phyloP scores from a whole-genome alignment of 257 asterid genomes.

The Eustoma russellianum region DNA sequence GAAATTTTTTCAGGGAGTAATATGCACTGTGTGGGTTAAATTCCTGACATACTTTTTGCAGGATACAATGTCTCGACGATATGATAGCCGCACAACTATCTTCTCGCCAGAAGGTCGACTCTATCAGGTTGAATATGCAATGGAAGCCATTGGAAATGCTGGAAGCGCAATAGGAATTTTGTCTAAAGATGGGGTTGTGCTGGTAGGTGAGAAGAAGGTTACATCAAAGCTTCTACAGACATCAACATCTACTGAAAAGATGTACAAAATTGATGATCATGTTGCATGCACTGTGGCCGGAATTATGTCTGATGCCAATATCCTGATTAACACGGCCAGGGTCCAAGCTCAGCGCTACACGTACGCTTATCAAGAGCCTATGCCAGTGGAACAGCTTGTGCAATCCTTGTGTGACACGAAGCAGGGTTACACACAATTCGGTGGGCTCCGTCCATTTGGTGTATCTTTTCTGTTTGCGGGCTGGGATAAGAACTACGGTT shows the following conservation, averaged over 20 bases:
- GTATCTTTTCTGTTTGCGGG: conserved; percentile 93
- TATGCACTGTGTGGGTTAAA: too few species aligned
- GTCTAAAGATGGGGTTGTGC: conserved; percentile 74
- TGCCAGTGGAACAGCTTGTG: conserved; percentile 93
- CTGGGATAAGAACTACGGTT: conserved; percentile 88
- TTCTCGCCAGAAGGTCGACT: conserved; percentile 96
- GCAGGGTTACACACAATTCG: conserved; percentile 93
- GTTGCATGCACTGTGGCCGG: conserved; percentile 96
- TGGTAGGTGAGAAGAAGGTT: conserved; percentile 86
- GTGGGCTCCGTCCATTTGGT: conserved; percentile 95
- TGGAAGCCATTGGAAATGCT: conserved; percentile 97
- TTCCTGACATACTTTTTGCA: conserved; percentile 3
- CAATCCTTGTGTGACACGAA: conserved; percentile 92
- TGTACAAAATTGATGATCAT: conserved; percentile 94
- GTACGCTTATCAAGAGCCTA: conserved; percentile 72
- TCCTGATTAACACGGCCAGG: conserved; percentile 83
- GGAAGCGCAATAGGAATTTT: conserved; percentile 88
- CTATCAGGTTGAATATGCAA: conserved; percentile 90
- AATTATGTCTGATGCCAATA: conserved; percentile 93
- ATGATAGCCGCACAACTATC: conserved; percentile 91
- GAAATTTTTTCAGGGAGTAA: too few species aligned
- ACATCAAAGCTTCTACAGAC: conserved; percentile 91
- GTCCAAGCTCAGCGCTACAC: conserved; percentile 93
- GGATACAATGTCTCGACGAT: conserved; percentile 73
- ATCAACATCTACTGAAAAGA: conserved; percentile 75